Evolutionary conservation across 192 early-diverging fungal species (phyloP), one percentile per base, ranked within the genome.

Genomic region (Spinellus fusiger): DNA sequence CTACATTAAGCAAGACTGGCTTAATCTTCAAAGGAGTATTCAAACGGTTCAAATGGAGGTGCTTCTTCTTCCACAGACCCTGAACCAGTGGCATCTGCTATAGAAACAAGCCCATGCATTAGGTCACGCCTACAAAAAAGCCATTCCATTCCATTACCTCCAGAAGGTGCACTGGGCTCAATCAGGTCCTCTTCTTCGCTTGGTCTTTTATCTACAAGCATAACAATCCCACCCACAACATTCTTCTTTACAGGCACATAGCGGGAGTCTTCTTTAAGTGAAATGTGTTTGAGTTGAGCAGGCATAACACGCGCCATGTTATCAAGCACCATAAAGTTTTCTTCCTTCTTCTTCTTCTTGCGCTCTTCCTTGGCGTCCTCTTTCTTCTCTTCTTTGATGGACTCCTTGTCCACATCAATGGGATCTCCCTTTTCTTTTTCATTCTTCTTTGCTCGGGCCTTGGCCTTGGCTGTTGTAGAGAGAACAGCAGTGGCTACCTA

Each of bases 381-480:
- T 25, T 75, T 77, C 60, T 86, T 77, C 65, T 83, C 82, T 34
- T 83, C 80, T 27, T 84, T 64, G 51, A 69, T 27, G n/a, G 29
- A 12, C 49, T 69, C 67, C 49, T 69, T 69, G 49, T 70, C 68
- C 32, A 62, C 59, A 56, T 82, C 76, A 64, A 80, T 76, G 9
- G 54, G 67, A 48, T 81, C 78, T 29, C 74, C 81, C 71, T 94
- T 91, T 54, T 80, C 84, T 35, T 89, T 86, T 69, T 92, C 89
- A 1, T 70, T 71, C 73, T 90, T 91, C 75, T 89, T 91, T 8
- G 88, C 89, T 28, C 88, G 75, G 10, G 93, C 91, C 67, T 88
- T 88, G 5, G 91, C 87, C 78, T 92, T 97, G 35, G 92, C 92
- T 12, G 97, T 98, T 5, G 95, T 97, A 26, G 93, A 96, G 48